Percentiles rank a stretch among this genome's conserved stretches.
Evolutionary conservation across 768 basidiomycete species (phyloP).

Genomic region (Panus rudis): DNA sequence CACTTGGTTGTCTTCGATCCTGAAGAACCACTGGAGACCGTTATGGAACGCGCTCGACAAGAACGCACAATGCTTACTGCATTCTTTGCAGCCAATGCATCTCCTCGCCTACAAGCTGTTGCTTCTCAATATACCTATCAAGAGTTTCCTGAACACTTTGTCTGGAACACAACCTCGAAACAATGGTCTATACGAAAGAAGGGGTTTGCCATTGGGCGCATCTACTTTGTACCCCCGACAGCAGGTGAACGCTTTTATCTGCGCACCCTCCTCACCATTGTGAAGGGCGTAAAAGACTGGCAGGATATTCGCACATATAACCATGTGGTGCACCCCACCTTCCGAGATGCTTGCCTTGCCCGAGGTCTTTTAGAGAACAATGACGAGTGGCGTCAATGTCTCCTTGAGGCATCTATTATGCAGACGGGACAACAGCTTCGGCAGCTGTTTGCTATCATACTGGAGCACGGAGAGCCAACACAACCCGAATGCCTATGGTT

Average conservation of each 20-base stretch:
- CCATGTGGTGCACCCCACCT: conserved; percentile 22
- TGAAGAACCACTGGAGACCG: conserved; percentile 17
- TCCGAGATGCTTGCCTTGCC: conserved; percentile 34
- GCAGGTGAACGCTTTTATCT: conserved; percentile 36
- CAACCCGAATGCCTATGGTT: conserved; percentile 34
- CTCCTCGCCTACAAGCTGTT: conserved; percentile 3
- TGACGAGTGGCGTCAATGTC: conserved; percentile 33
- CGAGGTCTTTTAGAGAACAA: conserved; percentile 36
- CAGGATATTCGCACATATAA: conserved; percentile 21
- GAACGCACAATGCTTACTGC: conserved; percentile 28
- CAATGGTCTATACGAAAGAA: conserved; percentile 25
- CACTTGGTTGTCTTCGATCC: conserved; percentile 31
- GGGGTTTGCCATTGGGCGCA: conserved; percentile 32
- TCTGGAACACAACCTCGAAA: conserved; percentile 16
- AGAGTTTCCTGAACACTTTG: conserved; percentile 31
- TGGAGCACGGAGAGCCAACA: conserved; percentile 23
- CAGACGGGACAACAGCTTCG: conserved; percentile 30
- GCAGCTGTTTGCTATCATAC: conserved; percentile 33
- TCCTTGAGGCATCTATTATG: conserved; percentile 33
- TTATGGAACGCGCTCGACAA: conserved; percentile 4
- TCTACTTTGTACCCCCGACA: conserved; percentile 32
- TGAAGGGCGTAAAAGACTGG: conserved; percentile 28
- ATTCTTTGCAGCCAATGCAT: conserved; percentile 19
- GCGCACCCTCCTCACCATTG: conserved; percentile 31
- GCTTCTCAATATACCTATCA: conserved; percentile 24